Evolutionary conservation across 2,329 filamentous ascomycete species (phyloP).

Genomic region (Coniochaeta sp.): DNA sequence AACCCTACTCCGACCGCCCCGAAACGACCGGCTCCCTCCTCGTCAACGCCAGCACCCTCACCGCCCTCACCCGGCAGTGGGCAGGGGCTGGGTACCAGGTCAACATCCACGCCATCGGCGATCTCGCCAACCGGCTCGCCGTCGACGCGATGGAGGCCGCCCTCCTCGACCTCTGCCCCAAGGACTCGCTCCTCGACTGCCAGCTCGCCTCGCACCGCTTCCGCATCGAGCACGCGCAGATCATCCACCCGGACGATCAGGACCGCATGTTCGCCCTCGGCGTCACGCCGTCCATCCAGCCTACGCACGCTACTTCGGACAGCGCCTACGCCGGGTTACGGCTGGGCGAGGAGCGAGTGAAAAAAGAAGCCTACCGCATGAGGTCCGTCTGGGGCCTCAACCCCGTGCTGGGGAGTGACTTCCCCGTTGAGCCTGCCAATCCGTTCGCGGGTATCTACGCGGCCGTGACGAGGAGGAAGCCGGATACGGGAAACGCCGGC

Average conservation of each 20-base stretch:
- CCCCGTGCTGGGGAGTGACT: conserved; percentile 61
- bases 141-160: conserved; percentile 55
- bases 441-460: conserved; percentile 67
- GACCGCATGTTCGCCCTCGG: conserved; percentile 48
- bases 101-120: conserved; percentile 67
- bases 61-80: conserved; percentile 49
- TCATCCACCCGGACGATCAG: conserved; percentile 61
- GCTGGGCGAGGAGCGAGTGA: conserved; percentile 49
- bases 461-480: conserved; percentile 54
- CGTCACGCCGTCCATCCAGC: conserved; percentile 63
- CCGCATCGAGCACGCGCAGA: conserved; percentile 65
- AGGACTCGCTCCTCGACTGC: conserved; percentile 35
- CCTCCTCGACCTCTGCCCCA: conserved; percentile 41
- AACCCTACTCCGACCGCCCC: conserved; percentile 59
- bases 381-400: conserved; percentile 45
- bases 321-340: conserved; percentile 59
- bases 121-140: conserved; percentile 59
- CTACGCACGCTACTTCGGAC: conserved; percentile 66
- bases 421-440: conserved; percentile 63
- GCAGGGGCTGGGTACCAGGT: conserved; percentile 57
- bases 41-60: conserved; percentile 55
- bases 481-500: conserved; percentile 43
- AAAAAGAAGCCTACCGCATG: conserved; percentile 61
- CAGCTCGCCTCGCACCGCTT: conserved; percentile 47
- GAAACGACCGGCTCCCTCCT: conserved; percentile 58